Conservation (phyloP, 768 basidiomycete genomes). For the Phlegmacium glaucopus region DNA sequence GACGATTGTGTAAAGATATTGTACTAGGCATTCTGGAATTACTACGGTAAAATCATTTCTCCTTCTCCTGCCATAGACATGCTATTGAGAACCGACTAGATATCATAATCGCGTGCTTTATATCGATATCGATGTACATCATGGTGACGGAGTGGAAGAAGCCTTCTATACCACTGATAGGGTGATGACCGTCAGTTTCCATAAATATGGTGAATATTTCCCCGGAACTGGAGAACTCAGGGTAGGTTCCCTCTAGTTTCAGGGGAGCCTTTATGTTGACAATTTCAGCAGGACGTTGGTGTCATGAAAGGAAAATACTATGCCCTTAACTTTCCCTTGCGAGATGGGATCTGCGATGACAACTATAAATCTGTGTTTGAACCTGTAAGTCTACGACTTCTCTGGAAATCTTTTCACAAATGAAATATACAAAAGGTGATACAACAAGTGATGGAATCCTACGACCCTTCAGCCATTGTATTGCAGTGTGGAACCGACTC, state of each 20-base stretch:
- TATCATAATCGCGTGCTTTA: constrained; percentile 95
- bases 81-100: constrained; percentile 34
- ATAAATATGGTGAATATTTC: constrained; percentile 99
- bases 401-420: not conserved
- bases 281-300: constrained; percentile 72
- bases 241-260: constrained; percentile 38
- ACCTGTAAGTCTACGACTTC: constrained; percentile 55
- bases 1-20: constrained; percentile 61
- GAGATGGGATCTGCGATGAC: constrained; percentile 94
- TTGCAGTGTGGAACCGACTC: constrained; percentile 98
- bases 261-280: constrained; percentile 2
- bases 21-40: constrained; percentile 96
- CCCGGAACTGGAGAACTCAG: constrained; percentile 98
- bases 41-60: constrained; percentile 55
- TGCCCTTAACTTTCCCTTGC: constrained; percentile 89
- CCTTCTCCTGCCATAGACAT: not conserved
- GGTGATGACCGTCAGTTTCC: constrained; percentile 98
- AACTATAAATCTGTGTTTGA: constrained; percentile 95
- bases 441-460: constrained; percentile 88
- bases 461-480: constrained; percentile 92
- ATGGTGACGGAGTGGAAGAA: constrained; percentile 98
- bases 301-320: constrained; percentile 94
- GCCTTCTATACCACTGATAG: constrained; percentile 99
- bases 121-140: constrained; percentile 98
- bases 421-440: constrained; percentile 63